Percentiles rank a stretch among this genome's conserved stretches.
phyloP scores from a whole-genome alignment of 352 stramenopile genomes.

The Globisporangium alternatum region DNA sequence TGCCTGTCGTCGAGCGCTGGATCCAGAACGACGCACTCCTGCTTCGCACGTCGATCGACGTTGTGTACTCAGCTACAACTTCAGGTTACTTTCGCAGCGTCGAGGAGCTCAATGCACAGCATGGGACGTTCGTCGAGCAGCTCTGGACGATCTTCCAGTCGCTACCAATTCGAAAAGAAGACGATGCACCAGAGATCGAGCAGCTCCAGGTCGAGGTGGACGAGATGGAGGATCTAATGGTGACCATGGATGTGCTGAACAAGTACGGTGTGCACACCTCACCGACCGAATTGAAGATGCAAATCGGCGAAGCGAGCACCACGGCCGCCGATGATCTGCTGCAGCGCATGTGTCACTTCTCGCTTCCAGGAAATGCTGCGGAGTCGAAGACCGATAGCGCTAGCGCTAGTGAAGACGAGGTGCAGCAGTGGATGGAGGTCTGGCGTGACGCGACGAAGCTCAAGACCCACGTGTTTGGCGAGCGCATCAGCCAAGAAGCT shows the following conservation, averaged over 20 bases:
- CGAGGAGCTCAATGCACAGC: constrained; percentile 6
- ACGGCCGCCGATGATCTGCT: constrained; percentile 25
- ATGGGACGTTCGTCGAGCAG: constrained; percentile 45
- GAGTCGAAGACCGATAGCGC: not conserved
- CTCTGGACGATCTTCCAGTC: constrained; percentile 76
- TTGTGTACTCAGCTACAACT: constrained; percentile 25
- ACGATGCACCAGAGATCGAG: constrained; percentile 46
- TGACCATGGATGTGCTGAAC: constrained; percentile 63
- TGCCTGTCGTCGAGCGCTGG: constrained; percentile 36
- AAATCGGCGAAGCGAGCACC: constrained; percentile 9
- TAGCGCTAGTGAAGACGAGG: not conserved
- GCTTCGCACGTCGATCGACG: constrained; percentile 54
- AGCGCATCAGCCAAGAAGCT: constrained; percentile 46
- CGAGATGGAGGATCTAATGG: constrained; percentile 68
- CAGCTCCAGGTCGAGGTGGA: constrained; percentile 70
- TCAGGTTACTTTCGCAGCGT: not conserved
- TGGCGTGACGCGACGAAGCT: constrained; percentile 63
- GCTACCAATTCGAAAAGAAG: constrained; percentile 56
- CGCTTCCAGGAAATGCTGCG: constrained; percentile 17
- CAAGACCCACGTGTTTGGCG: constrained; percentile 70
- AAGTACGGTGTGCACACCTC: constrained; percentile 53
- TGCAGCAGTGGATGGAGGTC: constrained; percentile 45
- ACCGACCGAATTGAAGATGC: constrained; percentile 23
- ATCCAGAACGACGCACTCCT: constrained; percentile 58
- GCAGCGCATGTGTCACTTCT: constrained; percentile 50